Conservation (phyloP, 129 eudicot species). For the Saussurea involucrata region DNA sequence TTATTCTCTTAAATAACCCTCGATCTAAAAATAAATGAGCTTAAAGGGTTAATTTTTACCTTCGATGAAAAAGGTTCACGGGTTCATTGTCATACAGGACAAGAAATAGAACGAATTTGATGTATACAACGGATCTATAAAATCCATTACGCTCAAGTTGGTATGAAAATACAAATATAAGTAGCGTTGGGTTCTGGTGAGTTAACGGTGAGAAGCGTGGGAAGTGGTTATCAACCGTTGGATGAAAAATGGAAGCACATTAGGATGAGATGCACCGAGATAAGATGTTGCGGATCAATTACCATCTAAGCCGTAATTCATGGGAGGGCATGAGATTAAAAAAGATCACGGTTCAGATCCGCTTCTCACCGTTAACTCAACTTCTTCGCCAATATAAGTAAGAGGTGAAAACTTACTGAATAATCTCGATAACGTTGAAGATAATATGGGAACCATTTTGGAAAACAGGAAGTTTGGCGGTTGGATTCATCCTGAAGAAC, state of each 20-base stretch:
- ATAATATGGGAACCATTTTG: constrained; percentile 82
- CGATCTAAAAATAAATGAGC: not conserved
- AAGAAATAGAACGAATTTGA: not conserved
- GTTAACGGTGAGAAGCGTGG: too few species aligned
- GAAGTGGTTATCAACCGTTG: too few species aligned
- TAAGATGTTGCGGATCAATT: too few species aligned
- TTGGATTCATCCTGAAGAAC: constrained; percentile 85
- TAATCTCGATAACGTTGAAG: constrained; percentile 74
- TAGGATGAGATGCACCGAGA: too few species aligned
- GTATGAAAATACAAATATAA: not conserved
- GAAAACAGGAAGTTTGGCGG: constrained; percentile 77
- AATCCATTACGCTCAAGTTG: not conserved
- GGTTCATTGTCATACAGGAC: not conserved
- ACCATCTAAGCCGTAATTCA: too few species aligned
- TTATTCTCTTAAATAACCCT: not conserved
- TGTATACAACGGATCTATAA: not conserved
- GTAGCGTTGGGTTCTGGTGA: too few species aligned
- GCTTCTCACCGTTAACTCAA: too few species aligned
- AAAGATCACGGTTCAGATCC: too few species aligned
- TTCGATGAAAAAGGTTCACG: not conserved
- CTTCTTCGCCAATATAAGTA: too few species aligned
- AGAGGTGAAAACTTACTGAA: constrained; percentile 61
- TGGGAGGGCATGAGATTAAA: too few species aligned
- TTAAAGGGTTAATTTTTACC: not conserved
- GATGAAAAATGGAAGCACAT: too few species aligned